Evolutionary conservation across 495 filamentous ascomycete genomes (phyloP), one percentile per base, ranked within the genome.

Genomic region (Hypoxylon trugodes): DNA sequence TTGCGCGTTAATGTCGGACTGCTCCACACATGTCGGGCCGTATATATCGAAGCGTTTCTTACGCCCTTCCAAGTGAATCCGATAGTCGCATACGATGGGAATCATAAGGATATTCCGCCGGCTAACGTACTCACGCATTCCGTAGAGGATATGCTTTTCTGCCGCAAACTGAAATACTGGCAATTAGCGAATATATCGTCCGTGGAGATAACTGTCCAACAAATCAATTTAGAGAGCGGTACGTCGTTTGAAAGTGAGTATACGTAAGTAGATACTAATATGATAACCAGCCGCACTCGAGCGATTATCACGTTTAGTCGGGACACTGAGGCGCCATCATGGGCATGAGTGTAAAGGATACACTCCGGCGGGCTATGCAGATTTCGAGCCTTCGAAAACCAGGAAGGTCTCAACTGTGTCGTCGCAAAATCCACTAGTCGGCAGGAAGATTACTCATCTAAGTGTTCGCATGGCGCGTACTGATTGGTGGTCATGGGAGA

Each of bases 401-500:
- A 15, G 48, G 0, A 19, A 30, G 9, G 25, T 12, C 6, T 33
- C 25, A 10, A 30, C 9, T 13, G 21, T 7, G 12, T 18, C 6
- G 21, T 18, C 49, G 22, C 16, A 52, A 25, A 73, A 63, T 42
- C 60, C 45, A 22, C 58, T 66, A 38, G 21, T 65, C 25, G 60
- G 70, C 16, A 68, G 61, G 40, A 70, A 62, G 22, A 65, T 73
- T 15, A 73, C 61, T n/a, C 40, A 59, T 36, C 38, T 73, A 13
- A 61, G 54, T n/a, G 38, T 73, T 19, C 64, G 65, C n/a, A 66
- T 73, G 68, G 50, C 46, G 6, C 70, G 65, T 7, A 70, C 65
- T 16, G 70, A 73, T 26, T 73, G 68, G 70, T 73, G 70, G 70
- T 24, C 61, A 2, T 73, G 68, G 70, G 48, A 42, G 3, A 61